phyloP scores from a whole-genome alignment of 495 filamentous ascomycete genomes.

The Geoglossum glabrum region DNA sequence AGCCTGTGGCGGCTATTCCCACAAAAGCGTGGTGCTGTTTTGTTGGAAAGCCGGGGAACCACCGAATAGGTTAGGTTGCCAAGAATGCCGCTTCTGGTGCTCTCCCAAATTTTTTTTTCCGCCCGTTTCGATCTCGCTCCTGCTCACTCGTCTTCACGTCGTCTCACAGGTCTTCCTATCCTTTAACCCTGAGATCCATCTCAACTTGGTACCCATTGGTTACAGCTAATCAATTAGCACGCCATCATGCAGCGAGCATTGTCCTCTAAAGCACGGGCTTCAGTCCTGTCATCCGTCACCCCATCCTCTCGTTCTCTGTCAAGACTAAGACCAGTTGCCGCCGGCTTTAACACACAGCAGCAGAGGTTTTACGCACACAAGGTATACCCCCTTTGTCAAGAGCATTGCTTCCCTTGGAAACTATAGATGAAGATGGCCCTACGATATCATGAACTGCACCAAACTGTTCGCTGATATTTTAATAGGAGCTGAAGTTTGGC shows the following conservation, averaged over 20 bases:
- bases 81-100: neutral
- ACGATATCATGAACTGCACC: slow-evolving; percentile 7
- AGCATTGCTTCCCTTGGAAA: neutral
- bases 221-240: neutral
- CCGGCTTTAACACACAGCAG: slow-evolving; percentile 52
- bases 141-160: neutral
- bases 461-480: slow-evolving; percentile 2
- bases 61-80: neutral
- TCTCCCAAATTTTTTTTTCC: slow-evolving; percentile 1
- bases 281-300: slow-evolving; percentile 43
- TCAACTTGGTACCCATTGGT: neutral
- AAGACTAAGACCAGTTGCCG: slow-evolving; percentile 12
- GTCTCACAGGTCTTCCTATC: neutral
- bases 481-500: slow-evolving; percentile 90
- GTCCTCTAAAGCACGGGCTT: slow-evolving; percentile 41
- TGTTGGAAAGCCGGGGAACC: too few species aligned
- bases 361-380: slow-evolving; percentile 76
- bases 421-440: neutral
- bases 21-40: too few species aligned
- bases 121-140: neutral
- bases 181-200: neutral
- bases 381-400: slow-evolving; percentile 29
- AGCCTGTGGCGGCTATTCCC: too few species aligned
- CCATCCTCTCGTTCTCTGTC: slow-evolving; percentile 24
- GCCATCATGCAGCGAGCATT: slow-evolving; percentile 52